Evolutionary conservation across 106 monocot genomes (phyloP), one percentile per base, ranked within the genome.

Genomic region (Acanthochlamys bracteata): DNA sequence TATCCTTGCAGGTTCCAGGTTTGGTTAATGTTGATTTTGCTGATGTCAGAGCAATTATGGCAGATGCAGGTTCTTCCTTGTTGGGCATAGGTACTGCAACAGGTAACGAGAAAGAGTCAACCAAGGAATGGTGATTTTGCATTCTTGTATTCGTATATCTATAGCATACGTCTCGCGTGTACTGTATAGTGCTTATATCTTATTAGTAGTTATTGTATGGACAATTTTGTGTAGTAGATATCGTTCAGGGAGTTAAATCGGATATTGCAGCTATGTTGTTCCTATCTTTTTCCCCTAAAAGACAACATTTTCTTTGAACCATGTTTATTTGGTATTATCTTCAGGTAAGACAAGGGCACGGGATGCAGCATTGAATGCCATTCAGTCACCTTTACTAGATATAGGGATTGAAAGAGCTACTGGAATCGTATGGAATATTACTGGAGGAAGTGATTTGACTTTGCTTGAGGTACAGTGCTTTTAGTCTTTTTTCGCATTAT

Each of bases 281-380:
- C n/a, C n/a, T n/a, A n/a, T n/a, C n/a, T n/a, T n/a, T n/a, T n/a
- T n/a, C n/a, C n/a, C n/a, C n/a, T n/a, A n/a, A n/a, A n/a, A n/a
- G n/a, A n/a, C n/a, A n/a, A n/a, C n/a, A n/a, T n/a, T n/a, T n/a
- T n/a, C n/a, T n/a, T n/a, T n/a, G n/a, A n/a, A n/a, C n/a, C n/a
- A n/a, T n/a, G n/a, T n/a, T n/a, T n/a, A n/a, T n/a, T n/a, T n/a
- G n/a, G n/a, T n/a, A n/a, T n/a, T n/a, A n/a, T n/a, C n/a, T n/a
- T n/a, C 75, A 85, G 85, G 85, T 26, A 85, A 85, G 60, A 59
- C 85, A 39, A 80, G 85, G 59, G 85, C 85, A 25, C 70, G 80
- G 59, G 85, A 85, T 78, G 83, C 83, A 55, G 72, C 79, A 42
- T 33, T 79, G 49, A 69, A 71, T 76, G 75, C 79, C 25, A 72